phyloP scores from a whole-genome alignment of 2,329 filamentous ascomycete species.

The Aspergillus amoenus region DNA sequence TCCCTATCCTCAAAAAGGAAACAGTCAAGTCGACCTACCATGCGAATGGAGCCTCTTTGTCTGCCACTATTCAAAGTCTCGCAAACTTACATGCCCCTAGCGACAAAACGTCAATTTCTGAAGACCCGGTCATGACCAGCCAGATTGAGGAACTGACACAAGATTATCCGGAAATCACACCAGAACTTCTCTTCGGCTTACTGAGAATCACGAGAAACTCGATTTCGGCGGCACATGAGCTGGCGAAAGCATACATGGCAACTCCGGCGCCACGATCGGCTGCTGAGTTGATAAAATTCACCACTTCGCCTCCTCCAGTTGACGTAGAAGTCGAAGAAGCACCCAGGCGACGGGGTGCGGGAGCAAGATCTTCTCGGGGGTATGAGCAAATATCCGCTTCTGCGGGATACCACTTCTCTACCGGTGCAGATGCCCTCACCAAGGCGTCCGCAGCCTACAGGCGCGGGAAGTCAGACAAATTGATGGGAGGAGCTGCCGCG shows the following conservation, averaged over 20 bases:
- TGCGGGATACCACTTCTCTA: slow-evolving; percentile 48
- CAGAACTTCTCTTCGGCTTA: slow-evolving; percentile 52
- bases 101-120: slow-evolving; percentile 33
- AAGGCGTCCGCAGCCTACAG: slow-evolving; percentile 61
- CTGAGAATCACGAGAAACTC: slow-evolving; percentile 59
- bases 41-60: slow-evolving; percentile 55
- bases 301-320: slow-evolving; percentile 21
- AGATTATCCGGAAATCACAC: slow-evolving; percentile 55
- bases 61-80: slow-evolving; percentile 56
- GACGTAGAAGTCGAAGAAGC: slow-evolving; percentile 25
- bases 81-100: slow-evolving; percentile 49
- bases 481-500: slow-evolving; percentile 72
- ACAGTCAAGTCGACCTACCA: slow-evolving; percentile 60
- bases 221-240: slow-evolving; percentile 57
- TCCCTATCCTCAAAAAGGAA: slow-evolving; percentile 46
- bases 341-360: slow-evolving; percentile 9
- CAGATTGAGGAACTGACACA: slow-evolving; percentile 55
- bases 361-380: slow-evolving; percentile 15
- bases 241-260: slow-evolving; percentile 55
- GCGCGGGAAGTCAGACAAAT: slow-evolving; percentile 65
- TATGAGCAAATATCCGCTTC: slow-evolving; percentile 32
- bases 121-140: slow-evolving; percentile 45
- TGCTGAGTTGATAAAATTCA: slow-evolving; percentile 48
- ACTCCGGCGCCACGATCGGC: slow-evolving; percentile 30
- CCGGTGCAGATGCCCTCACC: slow-evolving; percentile 52